A percentile compares a stretch with the other conserved stretches of the same genome.
These are phyloP conservation scores for Candida hungchunana DNA, from an alignment of 805 yeast genomes.

Conservation along the genomic window DNA sequence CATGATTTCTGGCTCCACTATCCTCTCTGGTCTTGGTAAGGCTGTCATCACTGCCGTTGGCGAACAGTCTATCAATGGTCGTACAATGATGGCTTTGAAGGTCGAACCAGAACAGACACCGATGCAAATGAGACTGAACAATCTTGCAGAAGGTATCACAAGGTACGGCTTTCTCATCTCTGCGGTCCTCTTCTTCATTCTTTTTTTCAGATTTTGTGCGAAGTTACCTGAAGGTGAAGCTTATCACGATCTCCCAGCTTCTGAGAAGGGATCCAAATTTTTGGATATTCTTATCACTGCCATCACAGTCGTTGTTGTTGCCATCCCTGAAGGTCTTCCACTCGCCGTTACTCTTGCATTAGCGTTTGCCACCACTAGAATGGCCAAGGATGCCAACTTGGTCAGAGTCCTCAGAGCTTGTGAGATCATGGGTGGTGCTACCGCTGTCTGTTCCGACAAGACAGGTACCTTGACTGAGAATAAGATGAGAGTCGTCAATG, in stretches of 20 bases:
- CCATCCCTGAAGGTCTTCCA: constrained; percentile 99
- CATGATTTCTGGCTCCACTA: constrained; percentile 86
- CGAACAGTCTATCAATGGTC: constrained; percentile 81
- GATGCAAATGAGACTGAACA: constrained; percentile 73
- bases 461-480: constrained; percentile 97
- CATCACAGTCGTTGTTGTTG: constrained; percentile 91
- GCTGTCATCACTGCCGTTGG: constrained; percentile 93
- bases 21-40: constrained; percentile 80
- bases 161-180: constrained; percentile 90
- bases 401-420: constrained; percentile 93
- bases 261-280: constrained; percentile 81
- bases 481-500: constrained; percentile 84
- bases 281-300: constrained; percentile 86
- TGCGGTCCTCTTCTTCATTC: constrained; percentile 67
- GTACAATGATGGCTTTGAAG: constrained; percentile 77
- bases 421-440: constrained; percentile 99
- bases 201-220: constrained; percentile 71
- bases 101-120: constrained; percentile 85
- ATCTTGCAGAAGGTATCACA: constrained; percentile 91
- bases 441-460: constrained; percentile 94
- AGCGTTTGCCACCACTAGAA: constrained; percentile 97
- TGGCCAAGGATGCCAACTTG: constrained; percentile 93
- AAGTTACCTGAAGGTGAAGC: constrained; percentile 50
- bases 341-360: constrained; percentile 94
- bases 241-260: constrained; percentile 42